Evolutionary conservation across 345 rosid species (phyloP).

Genomic region (Eucalyptus sp.): DNA sequence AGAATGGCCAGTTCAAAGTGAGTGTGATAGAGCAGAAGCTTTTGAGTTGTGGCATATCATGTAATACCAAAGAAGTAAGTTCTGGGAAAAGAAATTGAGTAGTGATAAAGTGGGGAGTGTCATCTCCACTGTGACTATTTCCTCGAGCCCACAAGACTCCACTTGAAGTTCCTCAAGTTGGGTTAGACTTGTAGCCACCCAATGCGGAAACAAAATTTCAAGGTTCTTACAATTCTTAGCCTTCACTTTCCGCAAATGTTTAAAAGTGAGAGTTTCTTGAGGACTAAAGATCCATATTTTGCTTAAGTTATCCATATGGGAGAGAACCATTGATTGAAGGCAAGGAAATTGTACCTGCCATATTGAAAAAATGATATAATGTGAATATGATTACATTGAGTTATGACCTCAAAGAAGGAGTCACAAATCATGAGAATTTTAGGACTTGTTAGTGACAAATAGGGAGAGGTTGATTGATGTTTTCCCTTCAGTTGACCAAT

Average conservation of each 20-base stretch:
- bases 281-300: fast-evolving
- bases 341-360: background rate
- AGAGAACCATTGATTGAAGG: fast-evolving
- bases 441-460: too few relatives aligned
- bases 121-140: background rate
- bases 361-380: too few relatives aligned
- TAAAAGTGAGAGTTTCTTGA: too few relatives aligned
- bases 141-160: background rate
- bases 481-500: too few relatives aligned
- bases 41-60: background rate
- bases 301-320: background rate
- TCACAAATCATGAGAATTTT: background rate
- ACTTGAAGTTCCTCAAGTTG: background rate
- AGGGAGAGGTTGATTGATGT: fast-evolving
- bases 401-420: too few relatives aligned
- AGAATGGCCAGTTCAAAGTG: background rate
- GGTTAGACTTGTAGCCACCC: background rate
- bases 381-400: background rate
- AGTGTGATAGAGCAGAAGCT: fast-evolving
- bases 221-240: background rate
- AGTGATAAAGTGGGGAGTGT: fast-evolving
- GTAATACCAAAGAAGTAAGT: fast-evolving
- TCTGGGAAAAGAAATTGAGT: fast-evolving
- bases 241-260: fast-evolving
- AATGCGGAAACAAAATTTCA: fast-evolving